Base-by-base conservation (phyloP, 139 green algal genomes). In the Coccomyxa sp. region DNA sequence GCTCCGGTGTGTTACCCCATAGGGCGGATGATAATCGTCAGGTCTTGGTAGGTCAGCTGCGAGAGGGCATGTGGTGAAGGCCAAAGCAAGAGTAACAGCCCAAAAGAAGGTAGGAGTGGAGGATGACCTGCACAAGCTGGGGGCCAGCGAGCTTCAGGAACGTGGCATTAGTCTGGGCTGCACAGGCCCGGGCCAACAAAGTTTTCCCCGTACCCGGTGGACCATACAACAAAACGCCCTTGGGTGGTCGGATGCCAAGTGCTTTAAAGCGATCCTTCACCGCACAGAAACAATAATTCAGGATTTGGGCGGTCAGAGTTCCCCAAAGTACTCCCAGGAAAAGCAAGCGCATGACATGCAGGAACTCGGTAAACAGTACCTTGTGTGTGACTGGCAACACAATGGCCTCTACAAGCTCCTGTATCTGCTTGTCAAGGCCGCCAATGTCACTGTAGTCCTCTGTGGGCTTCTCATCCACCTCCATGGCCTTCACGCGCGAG, bases 361-460 rank as follows among this genome's bases (percentile, higher is more conserved):
- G 38, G 38, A 51, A 51, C 38, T 51, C 7, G 38, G 38, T 51
- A 51, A 51, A 51, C 38, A 51, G 38, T 84, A 98, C 96, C 79
- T 95, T 95, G 90, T 99, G 97, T 78, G 97, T 98, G 86, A 99
- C 98, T 76, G 97, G 97, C 85, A 99, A 92, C 81, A 99, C 97
- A 30, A 99, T 94, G 9, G 97, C 97, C 89, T 99, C 97, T 59
- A 97, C 93, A 79, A 99, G 93, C 94, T 99, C 96, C 88, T 98
- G 95, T 51, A 98, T 99, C 92, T 99, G 97, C 90, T 99, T 99
- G 90, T 98, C 96, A 59, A 99, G 90, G 12, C 96, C 96, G 13
- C 85, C 97, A 74, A 99, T 95, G 87, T 99, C 97, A n/a, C 86
- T 91, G 90, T 99, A 99, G 87, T 99, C 97, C 91, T 99, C 97